Base-by-base conservation (phyloP, 2,329 filamentous ascomycete species). In the Aspergillus cejpii region DNA sequence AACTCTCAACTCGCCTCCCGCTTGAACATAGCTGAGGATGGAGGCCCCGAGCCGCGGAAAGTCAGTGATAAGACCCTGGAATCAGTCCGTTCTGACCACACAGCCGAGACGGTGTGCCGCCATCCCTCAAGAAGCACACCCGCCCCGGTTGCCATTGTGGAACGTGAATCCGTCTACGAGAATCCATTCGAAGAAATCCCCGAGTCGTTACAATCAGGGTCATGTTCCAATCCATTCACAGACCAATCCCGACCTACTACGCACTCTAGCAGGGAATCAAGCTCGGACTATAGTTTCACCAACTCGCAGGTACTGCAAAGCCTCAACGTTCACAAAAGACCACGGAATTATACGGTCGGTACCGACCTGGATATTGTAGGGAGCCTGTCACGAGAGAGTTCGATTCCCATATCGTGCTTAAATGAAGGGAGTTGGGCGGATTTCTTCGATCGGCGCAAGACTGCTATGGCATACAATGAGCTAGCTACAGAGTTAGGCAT, bases 71-170 rank as follows among this genome's bases (percentile, higher is more conserved):
- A 62, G 37, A 65, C 58, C 1, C 48, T 56, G 0, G 40, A 54
- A 14, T 68, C 66, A 10, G 56, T 58, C 15, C 50, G 56, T 23
- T 68, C 67, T 3, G 56, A 58, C n/a, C 47, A 48, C n/a, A 67
- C 61, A 5, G 57, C 45, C 12, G 45, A 40, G 11, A 70, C 65
- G 26, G 59, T 69, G n/a, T 52, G 49, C 42, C 65, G 52, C 36
- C 55, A 58, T 36, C 59, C 64, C 3, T 63, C 63, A n/a, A 63
- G 58, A 38, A 56, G 53, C 5, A 45, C 51, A 3, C 54, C 49
- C 6, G 52, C 47, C 38, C 56, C 55, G 7, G 59, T 62, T 28
- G 23, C 47, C 10, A 46, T 56, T 11, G 44, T 50, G 8, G 42
- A 59, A 26, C 31, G 44, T 17, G 44, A 50, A 5, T 29, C 39